Base-by-base conservation (phyloP, 306 rosid genomes). In the Acmispon strigosus region DNA sequence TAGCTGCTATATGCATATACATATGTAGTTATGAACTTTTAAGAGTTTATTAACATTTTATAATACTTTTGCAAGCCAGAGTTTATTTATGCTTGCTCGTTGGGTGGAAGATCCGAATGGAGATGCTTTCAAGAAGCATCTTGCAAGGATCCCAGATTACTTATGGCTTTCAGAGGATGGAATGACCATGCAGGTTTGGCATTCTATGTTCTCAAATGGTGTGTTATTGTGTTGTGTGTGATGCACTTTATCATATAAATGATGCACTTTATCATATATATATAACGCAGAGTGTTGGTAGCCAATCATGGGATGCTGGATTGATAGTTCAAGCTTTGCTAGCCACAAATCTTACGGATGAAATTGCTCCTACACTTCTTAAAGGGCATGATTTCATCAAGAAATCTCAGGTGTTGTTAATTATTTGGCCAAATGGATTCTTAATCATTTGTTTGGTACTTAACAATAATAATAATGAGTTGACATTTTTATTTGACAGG, bases 131-230 rank as follows among this genome's bases (percentile, higher is more conserved):
- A 88, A 84, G 69, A 86, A 84, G 69, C 92, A 85, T 76, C 83
- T 89, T 39, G 91, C 86, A 0, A 83, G 96, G 64, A 41, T 89
- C 61, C 90, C 85, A 0, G 96, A 89, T 69, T 82, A 70, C 41
- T n/a, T 87, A 27, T 89, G 92, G 96, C 60, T 90, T 60, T 79
- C 89, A 8, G 91, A 87, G 74, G 93, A 90, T 79, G 89, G 96
- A 76, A 85, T 90, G 79, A 84, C 85, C 56, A 55, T 90, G 82
- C 92, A 89, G 69, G 93, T 84, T 10, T 13, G 47, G 6, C 13
- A 32, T 32, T 32, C 7, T 32, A 0, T 32, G 8, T 2, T 0
- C 8, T 27, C 7, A 32, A 32, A 5, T 32, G 37, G 8, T 32
- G 37, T 32, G 1, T 32, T 32, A 6, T 5, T 32, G 37, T 5